Evolutionary conservation across 2,329 filamentous ascomycete species (phyloP).

Genomic region (Tolypocladium tropicale): DNA sequence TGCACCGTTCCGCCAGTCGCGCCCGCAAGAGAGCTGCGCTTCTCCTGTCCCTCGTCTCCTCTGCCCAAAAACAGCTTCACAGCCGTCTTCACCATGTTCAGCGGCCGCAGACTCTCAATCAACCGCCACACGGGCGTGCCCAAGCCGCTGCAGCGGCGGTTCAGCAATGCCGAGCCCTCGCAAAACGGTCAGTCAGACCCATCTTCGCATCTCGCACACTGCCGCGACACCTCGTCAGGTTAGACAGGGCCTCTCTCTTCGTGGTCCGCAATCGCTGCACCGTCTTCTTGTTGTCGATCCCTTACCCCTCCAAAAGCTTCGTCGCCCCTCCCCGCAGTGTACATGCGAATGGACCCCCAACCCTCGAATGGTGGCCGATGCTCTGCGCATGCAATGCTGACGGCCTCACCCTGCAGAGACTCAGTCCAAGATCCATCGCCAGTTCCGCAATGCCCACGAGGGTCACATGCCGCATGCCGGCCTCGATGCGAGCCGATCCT

Average conservation of each 20-base stretch:
- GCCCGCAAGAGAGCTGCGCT: neutral
- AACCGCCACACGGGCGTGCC: constrained; percentile 55
- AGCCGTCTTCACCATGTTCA: constrained; percentile 30
- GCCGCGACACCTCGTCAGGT: neutral
- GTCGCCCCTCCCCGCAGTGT: neutral
- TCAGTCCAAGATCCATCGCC: constrained; percentile 73
- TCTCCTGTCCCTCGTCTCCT: neutral
- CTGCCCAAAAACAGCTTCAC: neutral
- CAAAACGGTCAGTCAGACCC: constrained; percentile 36
- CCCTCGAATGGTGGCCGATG: neutral
- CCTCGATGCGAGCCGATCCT: constrained; percentile 77
- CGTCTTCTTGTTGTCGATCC: neutral
- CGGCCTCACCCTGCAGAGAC: constrained; percentile 45
- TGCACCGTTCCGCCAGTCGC: neutral
- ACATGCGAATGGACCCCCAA: neutral
- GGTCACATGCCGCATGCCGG: constrained; percentile 86
- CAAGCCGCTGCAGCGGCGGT: constrained; percentile 41
- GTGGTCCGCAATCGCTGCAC: neutral
- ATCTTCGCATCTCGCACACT: neutral
- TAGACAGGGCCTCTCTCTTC: neutral
- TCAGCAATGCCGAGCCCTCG: constrained; percentile 48
- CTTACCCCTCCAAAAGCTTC: neutral
- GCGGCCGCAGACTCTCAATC: constrained; percentile 55
- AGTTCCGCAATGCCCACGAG: constrained; percentile 84
- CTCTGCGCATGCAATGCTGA: constrained; percentile 5